A percentile compares a stretch with the other conserved stretches of the same genome.
Conservation (phyloP, 805 yeast genomes). For the Priceomyces fermenticarens region DNA sequence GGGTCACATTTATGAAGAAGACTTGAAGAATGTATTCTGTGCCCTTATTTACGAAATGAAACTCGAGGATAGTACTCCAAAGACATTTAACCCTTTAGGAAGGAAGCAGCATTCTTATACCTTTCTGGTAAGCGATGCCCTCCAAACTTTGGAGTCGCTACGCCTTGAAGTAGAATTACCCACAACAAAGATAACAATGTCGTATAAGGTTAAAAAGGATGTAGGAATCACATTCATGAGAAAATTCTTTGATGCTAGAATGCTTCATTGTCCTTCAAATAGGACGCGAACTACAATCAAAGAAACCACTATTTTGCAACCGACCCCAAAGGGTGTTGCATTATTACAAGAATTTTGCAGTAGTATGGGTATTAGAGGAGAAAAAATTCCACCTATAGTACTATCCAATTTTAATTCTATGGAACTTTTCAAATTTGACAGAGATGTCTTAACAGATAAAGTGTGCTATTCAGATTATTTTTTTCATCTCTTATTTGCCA, state of each 20-base stretch:
- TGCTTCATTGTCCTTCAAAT: slow-evolving; percentile 73
- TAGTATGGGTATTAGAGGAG: slow-evolving; percentile 48
- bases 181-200: slow-evolving; percentile 50
- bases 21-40: slow-evolving; percentile 58
- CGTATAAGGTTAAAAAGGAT: slow-evolving; percentile 51
- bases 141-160: slow-evolving; percentile 49
- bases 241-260: slow-evolving; percentile 56
- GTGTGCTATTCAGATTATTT: slow-evolving; percentile 62
- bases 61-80: slow-evolving; percentile 14
- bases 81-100: slow-evolving; percentile 20
- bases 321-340: slow-evolving; percentile 89
- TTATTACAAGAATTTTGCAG: slow-evolving; percentile 59
- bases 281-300: slow-evolving; percentile 56
- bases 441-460: slow-evolving; percentile 56
- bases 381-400: slow-evolving; percentile 44
- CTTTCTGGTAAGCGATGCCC: slow-evolving; percentile 52
- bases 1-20: slow-evolving; percentile 53
- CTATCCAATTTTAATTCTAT: slow-evolving; percentile 63
- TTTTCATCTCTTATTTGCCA: slow-evolving; percentile 59
- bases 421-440: slow-evolving; percentile 65
- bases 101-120: slow-evolving; percentile 44
- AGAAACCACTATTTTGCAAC: slow-evolving; percentile 55
- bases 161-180: slow-evolving; percentile 46
- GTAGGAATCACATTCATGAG: slow-evolving; percentile 47
- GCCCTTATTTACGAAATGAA: slow-evolving; percentile 41